These are phyloP conservation scores for Septoria linicola DNA, from an alignment of 2,329 filamentous ascomycete species.

Conservation along the genomic window DNA sequence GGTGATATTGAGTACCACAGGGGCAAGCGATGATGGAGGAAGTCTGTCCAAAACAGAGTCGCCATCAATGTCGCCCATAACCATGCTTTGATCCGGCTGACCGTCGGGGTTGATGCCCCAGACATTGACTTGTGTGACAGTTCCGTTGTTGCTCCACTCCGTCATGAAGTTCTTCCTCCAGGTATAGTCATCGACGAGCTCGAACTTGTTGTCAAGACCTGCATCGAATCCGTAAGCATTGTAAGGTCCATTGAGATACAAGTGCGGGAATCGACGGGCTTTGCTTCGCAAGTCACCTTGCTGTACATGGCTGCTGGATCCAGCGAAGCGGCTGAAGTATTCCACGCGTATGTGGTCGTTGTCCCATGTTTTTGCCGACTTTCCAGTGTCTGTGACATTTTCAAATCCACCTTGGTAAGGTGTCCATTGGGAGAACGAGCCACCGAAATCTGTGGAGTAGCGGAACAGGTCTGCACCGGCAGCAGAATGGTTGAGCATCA, in stretches of 20 bases:
- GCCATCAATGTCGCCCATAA: conserved; percentile 60
- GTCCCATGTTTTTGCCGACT: conserved; percentile 54
- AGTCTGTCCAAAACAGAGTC: conserved; percentile 60
- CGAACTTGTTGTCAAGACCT: conserved; percentile 55
- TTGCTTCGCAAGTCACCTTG: conserved; percentile 53
- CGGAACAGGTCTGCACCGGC: conserved; percentile 60
- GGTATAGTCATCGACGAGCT: conserved; percentile 44
- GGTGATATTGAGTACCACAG: conserved; percentile 54
- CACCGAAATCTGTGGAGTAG: conserved; percentile 61
- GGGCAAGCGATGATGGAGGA: conserved; percentile 54
- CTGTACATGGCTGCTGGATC: conserved; percentile 59
- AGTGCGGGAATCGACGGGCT: conserved; percentile 55
- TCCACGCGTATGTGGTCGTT: conserved; percentile 62
- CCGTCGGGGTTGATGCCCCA: conserved; percentile 65
- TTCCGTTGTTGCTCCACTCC: conserved; percentile 55
- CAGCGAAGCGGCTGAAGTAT: conserved; percentile 59
- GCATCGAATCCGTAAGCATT: conserved; percentile 63
- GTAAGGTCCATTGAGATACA: conserved; percentile 61
- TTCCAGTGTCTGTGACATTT: conserved; percentile 49
- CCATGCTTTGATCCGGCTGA: conserved; percentile 56
- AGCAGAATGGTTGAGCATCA: conserved; percentile 50
- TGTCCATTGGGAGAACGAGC: conserved; percentile 57
- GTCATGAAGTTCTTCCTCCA: conserved; percentile 61
- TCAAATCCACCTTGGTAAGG: conserved; percentile 52
- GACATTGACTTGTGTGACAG: conserved; percentile 59